Evolutionary conservation across 2,329 filamentous ascomycete genomes (phyloP).

Genomic region (Microcyclospora tardicrescens): DNA sequence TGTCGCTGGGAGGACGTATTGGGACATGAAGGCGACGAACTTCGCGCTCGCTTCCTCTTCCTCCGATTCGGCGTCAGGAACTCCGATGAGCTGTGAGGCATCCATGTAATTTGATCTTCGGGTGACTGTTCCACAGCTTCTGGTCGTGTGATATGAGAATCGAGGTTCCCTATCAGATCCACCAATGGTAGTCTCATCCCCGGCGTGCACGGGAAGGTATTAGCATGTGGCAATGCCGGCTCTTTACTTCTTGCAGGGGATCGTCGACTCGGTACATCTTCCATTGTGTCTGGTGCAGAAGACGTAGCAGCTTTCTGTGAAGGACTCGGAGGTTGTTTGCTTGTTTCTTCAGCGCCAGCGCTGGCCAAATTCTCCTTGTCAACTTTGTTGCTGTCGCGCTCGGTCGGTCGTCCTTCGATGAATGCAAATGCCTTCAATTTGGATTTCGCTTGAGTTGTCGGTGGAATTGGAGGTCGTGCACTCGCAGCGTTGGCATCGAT

Average conservation of each 20-base stretch:
- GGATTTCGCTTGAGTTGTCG: constrained; percentile 39
- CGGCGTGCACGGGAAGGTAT: constrained; percentile 43
- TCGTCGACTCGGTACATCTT: neutral
- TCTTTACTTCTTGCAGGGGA: constrained; percentile 4
- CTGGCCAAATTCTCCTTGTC: constrained; percentile 30
- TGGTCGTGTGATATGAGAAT: constrained; percentile 38
- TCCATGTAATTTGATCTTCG: constrained; percentile 49
- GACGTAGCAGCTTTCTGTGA: too few relatives aligned
- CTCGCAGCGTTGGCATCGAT: constrained; percentile 14
- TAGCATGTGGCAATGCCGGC: constrained; percentile 15
- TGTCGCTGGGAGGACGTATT: constrained; percentile 26
- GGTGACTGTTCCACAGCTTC: constrained; percentile 40
- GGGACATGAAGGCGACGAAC: constrained; percentile 32
- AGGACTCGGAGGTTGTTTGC: too few relatives aligned
- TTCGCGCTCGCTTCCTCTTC: constrained; percentile 33
- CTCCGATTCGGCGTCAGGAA: constrained; percentile 29
- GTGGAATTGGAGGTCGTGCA: constrained; percentile 31
- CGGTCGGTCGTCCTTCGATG: constrained; percentile 24
- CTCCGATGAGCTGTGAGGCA: constrained; percentile 31
- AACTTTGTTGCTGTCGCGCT: constrained; percentile 11
- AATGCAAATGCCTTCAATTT: constrained; percentile 46
- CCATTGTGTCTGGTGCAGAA: constrained; percentile 1
- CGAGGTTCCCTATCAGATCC: constrained; percentile 48
- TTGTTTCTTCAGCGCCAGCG: neutral
- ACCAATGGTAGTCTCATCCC: constrained; percentile 45